Base-by-base conservation (phyloP, 2,329 filamentous ascomycete genomes). In the Dothistroma septosporum region DNA sequence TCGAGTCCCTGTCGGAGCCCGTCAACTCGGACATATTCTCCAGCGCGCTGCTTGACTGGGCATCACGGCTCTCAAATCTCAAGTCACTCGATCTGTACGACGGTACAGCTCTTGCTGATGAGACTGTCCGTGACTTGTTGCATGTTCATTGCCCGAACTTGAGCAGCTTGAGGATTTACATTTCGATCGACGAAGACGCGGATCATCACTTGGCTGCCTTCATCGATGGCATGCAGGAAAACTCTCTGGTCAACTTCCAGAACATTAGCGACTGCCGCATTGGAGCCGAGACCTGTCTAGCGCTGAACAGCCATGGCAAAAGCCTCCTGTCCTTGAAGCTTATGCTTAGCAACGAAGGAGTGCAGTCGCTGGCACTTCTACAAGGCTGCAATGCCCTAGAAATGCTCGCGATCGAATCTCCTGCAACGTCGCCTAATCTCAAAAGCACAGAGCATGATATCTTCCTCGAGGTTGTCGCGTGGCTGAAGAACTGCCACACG, bases 101-200 rank as follows among this genome's bases (percentile, higher is more conserved):
- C 63, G 87, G 86, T 2, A 80, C 79, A 44, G 80, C 83, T 10
- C 77, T 91, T 1, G 81, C 79, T 46, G 76, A 82, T 55, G 79
- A 83, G 58, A 78, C 81, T 1, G 81, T 80, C 0, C 74, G 82
- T 33, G 74, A 76, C 12, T 79, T 83, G 2, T 82, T 91, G 53
- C 77, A 79, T 24, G 71, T 79, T 24, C 77, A 82, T 65, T 91
- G 87, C 65, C 84, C 84, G 1, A 75, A 81, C 9, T 87, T 91
- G 66, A 79, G 79, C 48, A 80, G 83, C 44, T 73, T 91, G 22
- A 83, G 79, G 28, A 84, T 88, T 58, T 86, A 81, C 63, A 77
- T 72, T 47, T 83, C 80, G 8, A 55, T 61, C 8, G 67, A 69
- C 21, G 63, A 68, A n/a, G 78, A 80, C n/a, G 79, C 81, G 7